Percentiles rank a stretch among this genome's conserved stretches.
These are phyloP conservation scores for Apiotrichum gamsii DNA, from an alignment of 1,284 basidiomycete species.

Conservation along the genomic window DNA sequence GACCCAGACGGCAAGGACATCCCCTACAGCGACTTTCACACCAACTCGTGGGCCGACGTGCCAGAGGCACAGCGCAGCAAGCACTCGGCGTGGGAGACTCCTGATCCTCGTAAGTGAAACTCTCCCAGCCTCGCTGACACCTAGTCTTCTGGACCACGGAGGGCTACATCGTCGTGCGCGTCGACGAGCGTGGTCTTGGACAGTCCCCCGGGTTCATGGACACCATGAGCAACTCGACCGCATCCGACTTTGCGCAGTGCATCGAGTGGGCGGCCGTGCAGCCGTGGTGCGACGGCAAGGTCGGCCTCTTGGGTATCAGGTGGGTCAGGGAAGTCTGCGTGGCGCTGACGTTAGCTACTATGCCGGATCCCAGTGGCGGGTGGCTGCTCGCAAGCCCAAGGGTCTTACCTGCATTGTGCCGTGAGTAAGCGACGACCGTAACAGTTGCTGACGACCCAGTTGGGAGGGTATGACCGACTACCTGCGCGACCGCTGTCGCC, in stretches of 20 bases:
- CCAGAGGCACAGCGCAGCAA: constrained; percentile 37
- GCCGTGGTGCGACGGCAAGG: constrained; percentile 36
- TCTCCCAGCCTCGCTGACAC: constrained; percentile 3
- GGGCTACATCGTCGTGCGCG: constrained; percentile 39
- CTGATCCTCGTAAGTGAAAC: constrained; percentile 17
- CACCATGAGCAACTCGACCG: constrained; percentile 41
- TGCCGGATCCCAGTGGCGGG: constrained; percentile 39
- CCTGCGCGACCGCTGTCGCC: constrained; percentile 38
- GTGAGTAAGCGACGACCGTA: no score
- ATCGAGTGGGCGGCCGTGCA: constrained; percentile 43
- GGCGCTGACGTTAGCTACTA: constrained; percentile 45
- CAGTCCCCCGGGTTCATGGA: constrained; percentile 34
- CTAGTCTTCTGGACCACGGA: constrained; percentile 37
- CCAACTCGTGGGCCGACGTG: constrained; percentile 29
- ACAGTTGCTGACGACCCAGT: no score
- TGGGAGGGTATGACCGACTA: constrained; percentile 45
- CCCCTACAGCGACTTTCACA: constrained; percentile 31
- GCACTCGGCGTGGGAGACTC: constrained; percentile 39
- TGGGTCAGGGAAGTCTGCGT: no score
- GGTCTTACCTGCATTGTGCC: constrained; percentile 40
- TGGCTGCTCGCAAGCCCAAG: constrained; percentile 40
- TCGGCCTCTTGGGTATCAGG: constrained; percentile 37
- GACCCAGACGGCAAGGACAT: constrained; percentile 40
- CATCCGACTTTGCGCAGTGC: constrained; percentile 33
- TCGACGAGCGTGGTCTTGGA: constrained; percentile 40